Conservation (phyloP, 1,284 basidiomycete genomes). For the Leccinum griseonigrum region DNA sequence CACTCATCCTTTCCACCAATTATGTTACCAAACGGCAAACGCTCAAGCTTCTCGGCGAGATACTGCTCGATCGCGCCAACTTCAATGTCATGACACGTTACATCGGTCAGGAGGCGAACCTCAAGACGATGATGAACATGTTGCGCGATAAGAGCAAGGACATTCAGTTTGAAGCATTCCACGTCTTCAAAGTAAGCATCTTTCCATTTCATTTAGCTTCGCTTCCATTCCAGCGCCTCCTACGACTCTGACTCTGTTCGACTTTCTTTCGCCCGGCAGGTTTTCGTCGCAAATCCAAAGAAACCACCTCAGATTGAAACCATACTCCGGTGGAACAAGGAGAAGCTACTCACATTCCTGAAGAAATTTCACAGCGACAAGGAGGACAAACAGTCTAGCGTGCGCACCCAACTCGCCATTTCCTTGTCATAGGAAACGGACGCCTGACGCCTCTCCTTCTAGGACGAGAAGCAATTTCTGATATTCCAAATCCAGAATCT, state of each 20-base stretch:
- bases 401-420: constrained; percentile 34
- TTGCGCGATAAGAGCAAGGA: constrained; percentile 97
- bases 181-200: constrained; percentile 92
- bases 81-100: constrained; percentile 99
- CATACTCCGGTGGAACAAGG: constrained; percentile 92
- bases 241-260: background rate
- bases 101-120: constrained; percentile 87
- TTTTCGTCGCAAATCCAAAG: constrained; percentile 99
- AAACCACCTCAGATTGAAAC: constrained; percentile 93
- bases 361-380: constrained; percentile 98
- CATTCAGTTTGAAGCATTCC: constrained; percentile 99
- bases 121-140: constrained; percentile 99
- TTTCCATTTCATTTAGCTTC: background rate
- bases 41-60: constrained; percentile 96
- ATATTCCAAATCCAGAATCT: constrained; percentile 86
- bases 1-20: constrained; percentile 89
- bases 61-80: constrained; percentile 95
- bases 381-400: constrained; percentile 97
- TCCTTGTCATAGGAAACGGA: background rate
- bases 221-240: background rate
- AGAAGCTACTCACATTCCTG: constrained; percentile 88
- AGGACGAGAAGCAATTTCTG: constrained; percentile 97
- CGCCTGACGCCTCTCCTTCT: constrained; percentile 1
- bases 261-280: constrained; percentile 42
- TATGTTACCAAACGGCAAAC: constrained; percentile 99